Percentiles rank a stretch among this genome's conserved stretches.
Evolutionary conservation across 2,329 filamentous ascomycete species (phyloP).

Genomic region (Thielaviopsis populi): DNA sequence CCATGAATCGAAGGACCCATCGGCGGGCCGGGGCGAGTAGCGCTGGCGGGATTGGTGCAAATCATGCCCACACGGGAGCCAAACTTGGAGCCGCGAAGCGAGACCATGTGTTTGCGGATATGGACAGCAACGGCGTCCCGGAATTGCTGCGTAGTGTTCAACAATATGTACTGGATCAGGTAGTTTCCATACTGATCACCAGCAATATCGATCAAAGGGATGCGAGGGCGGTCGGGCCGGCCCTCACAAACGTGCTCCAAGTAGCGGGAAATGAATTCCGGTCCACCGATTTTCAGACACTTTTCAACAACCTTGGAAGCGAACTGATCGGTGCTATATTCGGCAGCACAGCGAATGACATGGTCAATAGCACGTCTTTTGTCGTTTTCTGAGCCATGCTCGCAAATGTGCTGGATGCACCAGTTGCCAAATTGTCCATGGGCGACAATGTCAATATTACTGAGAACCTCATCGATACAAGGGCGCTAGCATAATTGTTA

Average conservation of each 20-base stretch:
- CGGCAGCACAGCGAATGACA: constrained; percentile 79
- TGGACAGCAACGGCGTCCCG: constrained; percentile 86
- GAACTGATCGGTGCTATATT: constrained; percentile 98
- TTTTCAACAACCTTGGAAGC: constrained; percentile 99
- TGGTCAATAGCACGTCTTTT: constrained; percentile 89
- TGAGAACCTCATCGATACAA: constrained; percentile 90
- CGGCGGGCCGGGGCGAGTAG: constrained; percentile 77
- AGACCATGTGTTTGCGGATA: constrained; percentile 99
- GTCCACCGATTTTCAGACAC: constrained; percentile 88
- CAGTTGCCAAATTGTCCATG: constrained; percentile 98
- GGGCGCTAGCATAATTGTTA: constrained; percentile 50
- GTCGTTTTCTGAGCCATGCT: constrained; percentile 82
- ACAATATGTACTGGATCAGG: constrained; percentile 90
- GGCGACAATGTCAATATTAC: constrained; percentile 88
- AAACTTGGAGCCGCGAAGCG: constrained; percentile 93
- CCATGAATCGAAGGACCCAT: constrained; percentile 45
- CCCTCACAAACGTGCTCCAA: constrained; percentile 89
- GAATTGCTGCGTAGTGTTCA: constrained; percentile 73
- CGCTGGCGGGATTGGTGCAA: constrained; percentile 84
- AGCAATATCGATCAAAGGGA: constrained; percentile 93
- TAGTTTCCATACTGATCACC: constrained; percentile 99
- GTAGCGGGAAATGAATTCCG: constrained; percentile 82
- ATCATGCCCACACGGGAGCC: constrained; percentile 97
- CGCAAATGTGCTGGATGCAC: constrained; percentile 99
- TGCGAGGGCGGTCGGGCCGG: constrained; percentile 77